Evolutionary conservation across 352 stramenopile genomes (phyloP).

Genomic region (Phytopythium cucurbitacearum): DNA sequence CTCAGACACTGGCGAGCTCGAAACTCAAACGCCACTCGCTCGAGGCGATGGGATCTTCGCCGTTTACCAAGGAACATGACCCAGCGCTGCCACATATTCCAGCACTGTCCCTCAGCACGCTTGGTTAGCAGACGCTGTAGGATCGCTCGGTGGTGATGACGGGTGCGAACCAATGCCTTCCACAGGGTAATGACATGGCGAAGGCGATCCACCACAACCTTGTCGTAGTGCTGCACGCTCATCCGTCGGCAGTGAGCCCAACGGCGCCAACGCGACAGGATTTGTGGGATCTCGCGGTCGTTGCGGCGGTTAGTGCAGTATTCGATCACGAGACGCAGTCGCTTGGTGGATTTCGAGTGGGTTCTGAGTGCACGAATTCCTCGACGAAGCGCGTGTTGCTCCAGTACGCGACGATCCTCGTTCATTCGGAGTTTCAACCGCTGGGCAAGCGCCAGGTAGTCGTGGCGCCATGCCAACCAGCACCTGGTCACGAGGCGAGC

Average conservation of each 20-base stretch:
- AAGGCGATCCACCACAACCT: constrained; percentile 3
- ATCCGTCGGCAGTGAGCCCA: constrained; percentile 11
- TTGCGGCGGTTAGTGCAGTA: constrained; percentile 31
- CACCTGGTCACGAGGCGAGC: constrained; percentile 53
- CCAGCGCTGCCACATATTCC: constrained; percentile 10
- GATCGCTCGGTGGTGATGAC: constrained; percentile 12
- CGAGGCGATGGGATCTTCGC: not conserved
- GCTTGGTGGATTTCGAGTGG: constrained; percentile 15
- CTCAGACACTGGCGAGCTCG: not conserved
- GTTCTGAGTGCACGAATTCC: constrained; percentile 5
- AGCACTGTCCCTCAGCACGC: constrained; percentile 1
- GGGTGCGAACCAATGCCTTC: constrained; percentile 8
- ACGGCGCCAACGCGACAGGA: constrained; percentile 15
- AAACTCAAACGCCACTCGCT: not conserved
- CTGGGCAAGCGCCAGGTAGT: constrained; percentile 19
- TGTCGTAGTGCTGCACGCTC: constrained; percentile 2
- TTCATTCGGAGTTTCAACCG: constrained; percentile 4
- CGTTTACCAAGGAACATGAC: not conserved
- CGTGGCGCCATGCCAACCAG: constrained; percentile 57
- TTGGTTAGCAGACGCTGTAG: constrained; percentile 10
- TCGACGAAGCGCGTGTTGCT: constrained; percentile 11
- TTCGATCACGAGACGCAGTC: constrained; percentile 26
- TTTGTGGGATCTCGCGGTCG: constrained; percentile 16
- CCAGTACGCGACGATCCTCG: constrained; percentile 5
- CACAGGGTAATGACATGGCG: constrained; percentile 9